phyloP scores from a whole-genome alignment of 2,329 filamentous ascomycete genomes.

The Aschersonia sp. region DNA sequence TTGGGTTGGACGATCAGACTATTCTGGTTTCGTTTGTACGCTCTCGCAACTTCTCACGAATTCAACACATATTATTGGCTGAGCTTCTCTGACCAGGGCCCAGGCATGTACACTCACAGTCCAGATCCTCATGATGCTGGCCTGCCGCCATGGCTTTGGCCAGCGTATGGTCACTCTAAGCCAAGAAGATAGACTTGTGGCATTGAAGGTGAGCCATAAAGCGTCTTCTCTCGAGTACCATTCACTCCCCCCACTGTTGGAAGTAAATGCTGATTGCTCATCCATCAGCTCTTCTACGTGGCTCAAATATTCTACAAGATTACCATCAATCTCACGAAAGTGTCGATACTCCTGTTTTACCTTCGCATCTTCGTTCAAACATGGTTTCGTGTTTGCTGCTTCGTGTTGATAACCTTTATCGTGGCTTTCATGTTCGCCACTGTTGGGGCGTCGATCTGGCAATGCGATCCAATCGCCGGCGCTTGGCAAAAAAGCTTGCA shows the following conservation, averaged over 20 bases:
- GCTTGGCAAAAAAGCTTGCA: conserved; percentile 28
- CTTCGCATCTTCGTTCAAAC: conserved; percentile 35
- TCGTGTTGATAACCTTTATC: conserved; percentile 25
- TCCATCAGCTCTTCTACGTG: conserved; percentile 30
- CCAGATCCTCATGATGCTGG: conserved; percentile 23
- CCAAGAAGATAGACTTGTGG: conserved; percentile 16
- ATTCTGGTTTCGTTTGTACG: conserved; percentile 26
- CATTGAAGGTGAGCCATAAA: conserved; percentile 17
- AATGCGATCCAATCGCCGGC: conserved; percentile 31
- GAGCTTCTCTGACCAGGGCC: neutral
- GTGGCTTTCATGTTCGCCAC: conserved; percentile 30
- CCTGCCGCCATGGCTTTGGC: conserved; percentile 27
- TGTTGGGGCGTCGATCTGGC: conserved; percentile 29
- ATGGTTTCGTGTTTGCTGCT: conserved; percentile 29
- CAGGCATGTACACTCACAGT: conserved; percentile 22
- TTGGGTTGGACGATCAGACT: conserved; percentile 27
- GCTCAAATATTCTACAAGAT: conserved; percentile 40
- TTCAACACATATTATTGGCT: neutral
- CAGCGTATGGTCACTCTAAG: conserved; percentile 22
- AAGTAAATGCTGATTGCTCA: neutral
- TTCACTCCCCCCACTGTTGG: neutral
- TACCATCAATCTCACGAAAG: conserved; percentile 37
- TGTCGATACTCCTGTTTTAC: conserved; percentile 37
- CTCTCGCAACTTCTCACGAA: neutral
- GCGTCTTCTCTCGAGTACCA: neutral